Base-by-base conservation (phyloP, 352 stramenopile genomes). In the Plasmopara muralis region DNA sequence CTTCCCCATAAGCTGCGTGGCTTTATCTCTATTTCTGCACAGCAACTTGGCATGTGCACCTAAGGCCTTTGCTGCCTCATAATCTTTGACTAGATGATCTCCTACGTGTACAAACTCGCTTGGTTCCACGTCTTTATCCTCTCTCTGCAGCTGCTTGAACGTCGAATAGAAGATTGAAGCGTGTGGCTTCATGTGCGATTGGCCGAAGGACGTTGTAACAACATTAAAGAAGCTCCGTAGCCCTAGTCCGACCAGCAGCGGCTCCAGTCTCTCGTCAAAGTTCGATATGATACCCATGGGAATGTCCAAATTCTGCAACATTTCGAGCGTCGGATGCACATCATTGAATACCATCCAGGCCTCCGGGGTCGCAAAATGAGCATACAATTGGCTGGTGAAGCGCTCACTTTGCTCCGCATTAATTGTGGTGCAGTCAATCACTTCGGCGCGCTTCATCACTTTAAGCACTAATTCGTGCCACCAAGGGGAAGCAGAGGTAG, bases 221-320 rank as follows among this genome's bases (percentile, higher is more conserved):
- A 74, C 66, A 6, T 78, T 50, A 34, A 89, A 85, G 49, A 65
- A 76, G 29, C 53, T 48, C 31, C 57, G 52, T 12, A 92, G 70
- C 29, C 53, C 53, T 37, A 89, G 47, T 0, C 61, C 69, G 0
- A 41, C 40, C 4, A 92, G 54, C 20, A 92, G 60, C 2, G 40
- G 15, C 30, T 69, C 61, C 4, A 92, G 62, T 2, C 81, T 65
- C 53, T 92, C 78, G 53, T 92, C 81, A 60, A 87, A 89, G 62
- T 92, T 87, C 47, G 78, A 92, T 29, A 92, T 70, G 49, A 89
- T 68, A 30, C 70, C 81, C 47, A 89, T 64, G 5, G 58, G 39
- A 1, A 87, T 56, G 1, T 52, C 39, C 6, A 47, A 33, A 0
- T 30, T 9, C 0, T 42, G 29, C 8, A 89, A 57, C 33, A n/a